Conservation (phyloP, 2,329 filamentous ascomycete genomes). For the Fusarium haematococcum region DNA sequence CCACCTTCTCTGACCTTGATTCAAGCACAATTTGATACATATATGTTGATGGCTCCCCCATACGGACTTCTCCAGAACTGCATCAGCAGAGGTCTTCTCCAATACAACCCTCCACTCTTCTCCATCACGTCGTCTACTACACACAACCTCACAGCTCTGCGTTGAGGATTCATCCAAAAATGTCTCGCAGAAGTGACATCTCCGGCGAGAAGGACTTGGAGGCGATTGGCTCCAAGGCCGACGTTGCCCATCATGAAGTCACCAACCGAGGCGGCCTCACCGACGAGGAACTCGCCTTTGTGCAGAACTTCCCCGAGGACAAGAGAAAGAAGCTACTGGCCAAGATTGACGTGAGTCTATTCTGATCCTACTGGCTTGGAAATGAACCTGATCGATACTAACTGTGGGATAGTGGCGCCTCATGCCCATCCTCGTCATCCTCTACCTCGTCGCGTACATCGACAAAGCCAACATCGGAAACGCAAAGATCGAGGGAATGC, state of each 20-base stretch:
- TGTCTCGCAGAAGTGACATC: constrained; percentile 18
- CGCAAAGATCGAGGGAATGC: constrained; percentile 32
- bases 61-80: neutral
- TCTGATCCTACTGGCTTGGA: neutral
- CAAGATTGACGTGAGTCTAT: constrained; percentile 31
- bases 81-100: neutral
- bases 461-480: constrained; percentile 36
- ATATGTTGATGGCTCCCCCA: neutral
- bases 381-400: neutral
- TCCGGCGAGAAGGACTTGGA: constrained; percentile 35
- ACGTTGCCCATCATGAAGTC: neutral
- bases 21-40: neutral
- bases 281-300: constrained; percentile 34
- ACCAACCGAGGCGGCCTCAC: constrained; percentile 11
- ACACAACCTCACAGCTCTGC: neutral
- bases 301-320: constrained; percentile 33
- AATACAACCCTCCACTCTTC: neutral
- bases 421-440: constrained; percentile 28
- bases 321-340: constrained; percentile 37
- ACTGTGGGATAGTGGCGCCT: constrained; percentile 15
- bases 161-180: neutral
- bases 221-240: constrained; percentile 24
- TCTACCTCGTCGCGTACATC: constrained; percentile 31
- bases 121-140: neutral
- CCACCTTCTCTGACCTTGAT: neutral